phyloP scores from a whole-genome alignment of 148 eudicot genomes.

The Amaranthus cruentus region DNA sequence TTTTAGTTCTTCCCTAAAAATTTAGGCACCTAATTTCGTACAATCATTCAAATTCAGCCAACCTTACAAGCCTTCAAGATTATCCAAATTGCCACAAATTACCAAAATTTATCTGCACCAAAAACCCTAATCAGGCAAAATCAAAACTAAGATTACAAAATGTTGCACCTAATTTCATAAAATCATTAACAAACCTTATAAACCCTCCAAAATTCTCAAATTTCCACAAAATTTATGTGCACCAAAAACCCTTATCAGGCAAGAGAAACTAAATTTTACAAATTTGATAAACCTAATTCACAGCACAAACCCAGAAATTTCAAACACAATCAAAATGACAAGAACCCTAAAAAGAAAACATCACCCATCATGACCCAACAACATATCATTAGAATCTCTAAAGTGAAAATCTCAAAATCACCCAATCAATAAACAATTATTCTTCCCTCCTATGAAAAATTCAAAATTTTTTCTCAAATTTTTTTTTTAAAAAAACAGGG shows the following conservation, averaged over 20 bases:
- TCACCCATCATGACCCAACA: slow-evolving; percentile 8
- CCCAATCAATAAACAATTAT: neutral
- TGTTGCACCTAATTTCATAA: slow-evolving; percentile 26
- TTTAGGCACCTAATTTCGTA: slow-evolving; percentile 23
- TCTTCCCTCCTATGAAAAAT: slow-evolving; percentile 7
- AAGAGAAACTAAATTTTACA: neutral
- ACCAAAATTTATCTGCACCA: neutral
- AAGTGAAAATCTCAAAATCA: slow-evolving; percentile 5
- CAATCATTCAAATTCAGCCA: slow-evolving; percentile 18
- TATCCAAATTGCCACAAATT: slow-evolving; percentile 11
- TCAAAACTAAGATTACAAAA: slow-evolving; percentile 11
- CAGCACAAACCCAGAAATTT: slow-evolving; percentile 24
- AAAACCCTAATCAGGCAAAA: slow-evolving; percentile 7
- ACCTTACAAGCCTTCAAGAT: slow-evolving; percentile 6
- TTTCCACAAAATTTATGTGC: neutral
- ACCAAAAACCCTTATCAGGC: slow-evolving; percentile 6
- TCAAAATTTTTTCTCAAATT: slow-evolving; percentile 3
- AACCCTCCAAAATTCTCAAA: slow-evolving; percentile 13
- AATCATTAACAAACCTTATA: slow-evolving; percentile 21
- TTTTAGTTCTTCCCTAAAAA: slow-evolving; percentile 21
- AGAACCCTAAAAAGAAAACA: slow-evolving; percentile 11
- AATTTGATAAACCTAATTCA: slow-evolving; percentile 15
- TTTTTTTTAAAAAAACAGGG: slow-evolving; percentile 17
- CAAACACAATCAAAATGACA: slow-evolving; percentile 18
- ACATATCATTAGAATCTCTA: neutral